Percentiles rank a stretch among this genome's conserved stretches.
These are phyloP conservation scores for Wickerhamomyces queroliae DNA, from an alignment of 805 yeast species.

Conservation along the genomic window DNA sequence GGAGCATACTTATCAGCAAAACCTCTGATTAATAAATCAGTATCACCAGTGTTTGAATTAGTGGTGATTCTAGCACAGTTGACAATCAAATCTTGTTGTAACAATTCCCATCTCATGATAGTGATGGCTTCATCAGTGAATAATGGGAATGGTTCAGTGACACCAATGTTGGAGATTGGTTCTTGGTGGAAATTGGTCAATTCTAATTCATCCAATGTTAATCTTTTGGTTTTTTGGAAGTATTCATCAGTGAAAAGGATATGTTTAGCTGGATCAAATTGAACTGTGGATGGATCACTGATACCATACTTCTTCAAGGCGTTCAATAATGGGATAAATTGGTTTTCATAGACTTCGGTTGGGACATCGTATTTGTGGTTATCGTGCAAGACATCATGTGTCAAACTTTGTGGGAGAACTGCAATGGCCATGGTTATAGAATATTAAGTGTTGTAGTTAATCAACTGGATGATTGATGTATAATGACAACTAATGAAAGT, in stretches of 20 bases:
- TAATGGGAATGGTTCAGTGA: slow-evolving; percentile 53
- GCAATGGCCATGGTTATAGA: too few relatives aligned
- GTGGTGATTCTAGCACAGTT: slow-evolving; percentile 37
- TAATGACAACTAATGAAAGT: too few relatives aligned
- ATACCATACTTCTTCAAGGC: slow-evolving; percentile 16
- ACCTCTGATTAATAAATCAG: slow-evolving; percentile 46
- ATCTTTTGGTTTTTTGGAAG: slow-evolving; percentile 29
- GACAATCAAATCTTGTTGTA: slow-evolving; percentile 39
- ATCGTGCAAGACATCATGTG: slow-evolving; percentile 6
- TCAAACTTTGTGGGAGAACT: too few relatives aligned
- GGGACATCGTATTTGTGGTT: slow-evolving; percentile 2
- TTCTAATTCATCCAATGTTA: slow-evolving; percentile 46
- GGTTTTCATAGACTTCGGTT: slow-evolving; percentile 3
- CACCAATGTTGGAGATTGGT: slow-evolving; percentile 52
- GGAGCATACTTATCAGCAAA: slow-evolving; percentile 40
- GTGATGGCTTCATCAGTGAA: slow-evolving; percentile 56
- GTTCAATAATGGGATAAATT: slow-evolving; percentile 3
- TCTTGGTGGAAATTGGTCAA: slow-evolving; percentile 28
- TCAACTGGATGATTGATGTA: too few relatives aligned
- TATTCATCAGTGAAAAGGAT: slow-evolving; percentile 31
- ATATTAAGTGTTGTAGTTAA: too few relatives aligned
- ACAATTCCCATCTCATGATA: slow-evolving; percentile 51
- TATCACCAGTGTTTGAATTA: slow-evolving; percentile 39
- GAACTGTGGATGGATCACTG: slow-evolving; percentile 15
- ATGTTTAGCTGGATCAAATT: slow-evolving; percentile 34